Conservation (phyloP, 2,329 filamentous ascomycete genomes). For the Aspergillus melleus region DNA sequence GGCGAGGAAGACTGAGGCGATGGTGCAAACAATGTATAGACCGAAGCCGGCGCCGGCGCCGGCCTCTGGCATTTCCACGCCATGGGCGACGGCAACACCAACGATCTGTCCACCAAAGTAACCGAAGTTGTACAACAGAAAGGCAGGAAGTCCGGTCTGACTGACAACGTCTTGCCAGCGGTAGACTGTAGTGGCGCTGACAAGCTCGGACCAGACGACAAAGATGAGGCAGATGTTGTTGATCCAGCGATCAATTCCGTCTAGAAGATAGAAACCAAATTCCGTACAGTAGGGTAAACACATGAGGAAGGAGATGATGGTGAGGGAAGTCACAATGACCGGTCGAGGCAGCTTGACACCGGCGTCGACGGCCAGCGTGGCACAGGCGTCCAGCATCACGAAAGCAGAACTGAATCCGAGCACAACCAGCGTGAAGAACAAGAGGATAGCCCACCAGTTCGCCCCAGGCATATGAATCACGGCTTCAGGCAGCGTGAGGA, state of each 20-base stretch:
- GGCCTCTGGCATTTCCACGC: constrained; percentile 35
- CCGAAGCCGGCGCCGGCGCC: constrained; percentile 56
- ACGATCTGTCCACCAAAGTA: constrained; percentile 56
- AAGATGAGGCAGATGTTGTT: constrained; percentile 60
- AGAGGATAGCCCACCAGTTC: constrained; percentile 59
- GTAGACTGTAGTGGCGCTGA: constrained; percentile 56
- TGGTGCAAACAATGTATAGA: constrained; percentile 47
- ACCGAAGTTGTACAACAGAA: constrained; percentile 53
- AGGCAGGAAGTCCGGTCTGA: constrained; percentile 52
- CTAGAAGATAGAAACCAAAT: constrained; percentile 58
- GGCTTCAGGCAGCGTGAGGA: constrained; percentile 58
- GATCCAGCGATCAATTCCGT: constrained; percentile 57
- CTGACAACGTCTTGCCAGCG: constrained; percentile 55
- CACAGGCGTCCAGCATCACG: constrained; percentile 59
- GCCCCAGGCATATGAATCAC: constrained; percentile 58
- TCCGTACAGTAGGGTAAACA: constrained; percentile 59
- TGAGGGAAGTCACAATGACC: constrained; percentile 52
- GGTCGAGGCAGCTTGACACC: constrained; percentile 51
- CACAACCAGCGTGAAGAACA: constrained; percentile 61
- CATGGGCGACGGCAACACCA: constrained; percentile 54
- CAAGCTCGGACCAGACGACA: constrained; percentile 57
- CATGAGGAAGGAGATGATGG: constrained; percentile 53
- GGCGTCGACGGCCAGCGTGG: constrained; percentile 56
- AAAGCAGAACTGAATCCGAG: constrained; percentile 61
- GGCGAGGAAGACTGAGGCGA: constrained; percentile 24